phyloP scores from a whole-genome alignment of 371 early-diverging fungal genomes.

The Blyttiomyces sp. region DNA sequence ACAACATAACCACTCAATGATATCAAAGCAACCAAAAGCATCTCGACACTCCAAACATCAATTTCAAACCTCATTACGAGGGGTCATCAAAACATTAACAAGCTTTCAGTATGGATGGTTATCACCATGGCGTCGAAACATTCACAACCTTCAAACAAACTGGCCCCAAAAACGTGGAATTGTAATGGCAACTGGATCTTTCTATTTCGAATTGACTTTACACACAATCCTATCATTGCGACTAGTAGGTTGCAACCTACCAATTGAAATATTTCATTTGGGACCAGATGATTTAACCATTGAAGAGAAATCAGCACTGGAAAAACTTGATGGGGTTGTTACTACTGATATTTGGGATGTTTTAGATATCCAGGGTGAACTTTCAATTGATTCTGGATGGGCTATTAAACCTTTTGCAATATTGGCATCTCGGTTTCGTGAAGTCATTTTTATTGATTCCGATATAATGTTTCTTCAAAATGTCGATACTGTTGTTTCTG shows the following conservation, averaged over 20 bases:
- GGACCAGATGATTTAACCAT: slow-evolving; percentile 53
- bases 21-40: too few relatives aligned
- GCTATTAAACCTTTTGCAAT: slow-evolving; percentile 66
- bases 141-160: background rate
- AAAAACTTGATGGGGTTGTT: slow-evolving; percentile 36
- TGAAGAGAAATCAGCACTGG: slow-evolving; percentile 12
- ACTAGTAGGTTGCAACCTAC: slow-evolving; percentile 53
- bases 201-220: slow-evolving; percentile 58
- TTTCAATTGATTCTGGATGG: slow-evolving; percentile 52
- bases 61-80: background rate
- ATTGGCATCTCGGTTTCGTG: slow-evolving; percentile 59
- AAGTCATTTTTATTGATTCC: slow-evolving; percentile 71
- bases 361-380: slow-evolving; percentile 35
- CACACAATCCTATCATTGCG: slow-evolving; percentile 57
- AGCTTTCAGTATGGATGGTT: background rate
- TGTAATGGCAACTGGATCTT: slow-evolving; percentile 65
- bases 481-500: slow-evolving; percentile 59
- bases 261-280: slow-evolving; percentile 69
- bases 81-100: background rate
- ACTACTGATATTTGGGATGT: slow-evolving; percentile 47
- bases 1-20: background rate
- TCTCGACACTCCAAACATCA: too few relatives aligned
- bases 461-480: slow-evolving; percentile 66
- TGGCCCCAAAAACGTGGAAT: slow-evolving; percentile 49
- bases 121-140: background rate